phyloP scores from a whole-genome alignment of 106 monocot species.

The Dendrobium nobile region DNA sequence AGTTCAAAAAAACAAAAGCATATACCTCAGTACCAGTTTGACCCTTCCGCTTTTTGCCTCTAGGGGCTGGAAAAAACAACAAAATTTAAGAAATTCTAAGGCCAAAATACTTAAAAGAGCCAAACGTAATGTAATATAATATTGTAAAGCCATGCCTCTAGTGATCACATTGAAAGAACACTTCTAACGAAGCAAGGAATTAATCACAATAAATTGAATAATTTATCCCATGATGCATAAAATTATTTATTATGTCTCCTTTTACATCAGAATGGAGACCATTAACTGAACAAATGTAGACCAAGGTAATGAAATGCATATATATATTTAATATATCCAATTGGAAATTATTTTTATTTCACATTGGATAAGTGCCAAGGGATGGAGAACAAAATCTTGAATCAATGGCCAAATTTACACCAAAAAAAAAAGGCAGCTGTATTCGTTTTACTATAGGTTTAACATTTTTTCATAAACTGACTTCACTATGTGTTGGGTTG shows the following conservation, averaged over 20 bases:
- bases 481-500: background rate
- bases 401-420: background rate
- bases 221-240: background rate
- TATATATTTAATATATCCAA: background rate
- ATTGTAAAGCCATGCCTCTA: background rate
- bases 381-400: background rate
- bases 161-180: background rate
- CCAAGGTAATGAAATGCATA: background rate
- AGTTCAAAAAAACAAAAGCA: background rate
- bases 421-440: background rate
- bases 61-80: constrained; percentile 22
- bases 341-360: background rate
- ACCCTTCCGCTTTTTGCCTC: constrained; percentile 62
- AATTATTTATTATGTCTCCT: background rate
- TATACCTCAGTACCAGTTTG: constrained; percentile 53
- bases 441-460: background rate
- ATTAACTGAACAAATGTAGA: background rate
- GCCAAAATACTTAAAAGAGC: background rate
- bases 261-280: background rate
- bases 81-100: background rate
- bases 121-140: background rate
- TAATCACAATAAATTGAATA: background rate
- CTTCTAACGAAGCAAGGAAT: background rate
- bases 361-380: background rate
- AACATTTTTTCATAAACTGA: background rate